phyloP scores from a whole-genome alignment of 1,284 basidiomycete genomes.

The Anthracocystis setariae region DNA sequence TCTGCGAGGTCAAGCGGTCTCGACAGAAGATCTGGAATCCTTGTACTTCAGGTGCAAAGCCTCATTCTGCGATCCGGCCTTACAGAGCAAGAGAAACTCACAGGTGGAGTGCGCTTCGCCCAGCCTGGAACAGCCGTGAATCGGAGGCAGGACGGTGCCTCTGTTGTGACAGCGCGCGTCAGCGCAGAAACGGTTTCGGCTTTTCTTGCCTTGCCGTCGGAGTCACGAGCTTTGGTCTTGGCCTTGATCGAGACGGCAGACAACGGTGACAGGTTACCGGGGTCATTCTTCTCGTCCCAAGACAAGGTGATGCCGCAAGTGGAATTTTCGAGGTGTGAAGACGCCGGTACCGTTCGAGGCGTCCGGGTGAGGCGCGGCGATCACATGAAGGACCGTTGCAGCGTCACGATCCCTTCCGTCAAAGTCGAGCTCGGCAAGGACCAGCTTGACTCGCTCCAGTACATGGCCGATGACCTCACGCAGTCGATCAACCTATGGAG shows the following conservation, averaged over 20 bases:
- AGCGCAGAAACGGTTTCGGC: conserved; percentile 28
- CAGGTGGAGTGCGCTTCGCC: conserved; percentile 26
- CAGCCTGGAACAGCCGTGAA: neutral
- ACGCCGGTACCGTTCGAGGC: neutral
- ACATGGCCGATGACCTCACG: conserved; percentile 55
- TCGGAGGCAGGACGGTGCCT: neutral
- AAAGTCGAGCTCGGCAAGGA: conserved; percentile 38
- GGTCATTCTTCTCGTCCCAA: conserved; percentile 5
- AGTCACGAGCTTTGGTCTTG: conserved; percentile 23
- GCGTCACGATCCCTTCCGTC: conserved; percentile 31
- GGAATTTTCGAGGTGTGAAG: conserved; percentile 6
- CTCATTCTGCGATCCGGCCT: conserved; percentile 18
- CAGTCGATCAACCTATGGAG: conserved; percentile 43
- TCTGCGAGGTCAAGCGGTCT: conserved; percentile 23
- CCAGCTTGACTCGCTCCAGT: conserved; percentile 53
- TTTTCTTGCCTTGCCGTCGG: conserved; percentile 23
- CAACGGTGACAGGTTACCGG: conserved; percentile 1
- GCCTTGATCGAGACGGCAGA: conserved; percentile 23
- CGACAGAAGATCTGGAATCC: conserved; percentile 40
- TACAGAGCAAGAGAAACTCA: conserved; percentile 2
- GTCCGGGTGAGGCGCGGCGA: neutral
- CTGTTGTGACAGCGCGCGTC: conserved; percentile 12
- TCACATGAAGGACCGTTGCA: conserved; percentile 27
- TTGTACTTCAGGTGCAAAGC: conserved; percentile 39
- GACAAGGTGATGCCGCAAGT: conserved; percentile 14